Evolutionary conservation across 2,329 filamentous ascomycete genomes (phyloP).

Genomic region (Elsinoe necatrix): DNA sequence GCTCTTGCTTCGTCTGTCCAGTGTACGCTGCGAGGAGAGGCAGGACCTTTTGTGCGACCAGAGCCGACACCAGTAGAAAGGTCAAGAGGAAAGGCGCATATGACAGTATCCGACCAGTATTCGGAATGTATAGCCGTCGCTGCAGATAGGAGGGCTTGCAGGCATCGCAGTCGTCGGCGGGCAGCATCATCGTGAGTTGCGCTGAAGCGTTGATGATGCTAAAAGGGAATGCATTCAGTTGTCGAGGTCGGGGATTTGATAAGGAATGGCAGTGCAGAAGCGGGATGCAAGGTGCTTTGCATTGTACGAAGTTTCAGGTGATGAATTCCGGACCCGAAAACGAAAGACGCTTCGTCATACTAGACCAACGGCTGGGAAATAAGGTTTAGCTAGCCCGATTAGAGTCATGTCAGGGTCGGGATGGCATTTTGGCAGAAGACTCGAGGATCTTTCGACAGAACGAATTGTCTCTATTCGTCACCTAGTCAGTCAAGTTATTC

Average conservation of each 20-base stretch:
- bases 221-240: background rate
- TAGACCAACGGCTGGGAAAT: background rate
- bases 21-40: constrained; percentile 55
- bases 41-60: constrained; percentile 62
- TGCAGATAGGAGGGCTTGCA: constrained; percentile 47
- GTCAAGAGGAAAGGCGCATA: constrained; percentile 61
- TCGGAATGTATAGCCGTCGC: constrained; percentile 37
- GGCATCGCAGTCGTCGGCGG: constrained; percentile 46
- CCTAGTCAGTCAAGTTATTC: too few relatives aligned
- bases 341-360: background rate
- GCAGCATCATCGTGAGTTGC: constrained; percentile 26
- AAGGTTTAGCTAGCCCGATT: background rate
- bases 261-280: background rate
- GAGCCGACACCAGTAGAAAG: constrained; percentile 53
- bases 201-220: background rate
- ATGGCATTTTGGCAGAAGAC: too few relatives aligned
- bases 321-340: background rate
- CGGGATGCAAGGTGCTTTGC: background rate
- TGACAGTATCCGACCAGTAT: constrained; percentile 50
- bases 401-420: background rate
- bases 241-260: background rate
- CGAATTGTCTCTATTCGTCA: too few relatives aligned
- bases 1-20: constrained; percentile 50
- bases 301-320: background rate
- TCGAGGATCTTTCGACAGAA: too few relatives aligned